Conservation (phyloP, 192 early-diverging fungal species). For the Pilaira anomala region DNA sequence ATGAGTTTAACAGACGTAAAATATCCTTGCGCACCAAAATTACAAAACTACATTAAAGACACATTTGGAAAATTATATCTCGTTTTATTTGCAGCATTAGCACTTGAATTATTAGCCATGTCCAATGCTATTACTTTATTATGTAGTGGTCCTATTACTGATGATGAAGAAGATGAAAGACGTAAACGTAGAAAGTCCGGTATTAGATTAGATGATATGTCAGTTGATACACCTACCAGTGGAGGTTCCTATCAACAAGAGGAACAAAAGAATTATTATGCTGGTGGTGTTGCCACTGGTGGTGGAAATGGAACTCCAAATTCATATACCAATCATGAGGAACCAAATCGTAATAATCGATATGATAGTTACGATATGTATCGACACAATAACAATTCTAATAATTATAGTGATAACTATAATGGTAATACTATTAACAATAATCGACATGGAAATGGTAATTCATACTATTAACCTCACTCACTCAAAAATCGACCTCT, state of each 20-base stretch:
- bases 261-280: constrained; percentile 15
- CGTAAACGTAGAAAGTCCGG: constrained; percentile 24
- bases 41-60: constrained; percentile 6
- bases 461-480: constrained; percentile 10
- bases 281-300: neutral
- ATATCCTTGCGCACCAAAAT: constrained; percentile 9
- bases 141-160: constrained; percentile 9
- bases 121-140: constrained; percentile 30
- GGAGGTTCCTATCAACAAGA: neutral
- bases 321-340: neutral
- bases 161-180: constrained; percentile 20
- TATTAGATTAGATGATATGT: constrained; percentile 28
- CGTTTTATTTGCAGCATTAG: constrained; percentile 29
- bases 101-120: constrained; percentile 23
- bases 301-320: neutral
- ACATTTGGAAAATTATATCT: constrained; percentile 20
- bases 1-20: no score
- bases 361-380: constrained; percentile 17
- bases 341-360: neutral
- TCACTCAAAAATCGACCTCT: neutral
- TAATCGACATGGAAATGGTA: neutral
- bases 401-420: neutral
- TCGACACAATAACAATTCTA: constrained; percentile 3
- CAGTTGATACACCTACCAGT: constrained; percentile 2
- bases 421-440: neutral